Evolutionary conservation across 2,329 filamentous ascomycete genomes (phyloP), one percentile per base, ranked within the genome.

Genomic region (Chrysosporium keratinophilum): DNA sequence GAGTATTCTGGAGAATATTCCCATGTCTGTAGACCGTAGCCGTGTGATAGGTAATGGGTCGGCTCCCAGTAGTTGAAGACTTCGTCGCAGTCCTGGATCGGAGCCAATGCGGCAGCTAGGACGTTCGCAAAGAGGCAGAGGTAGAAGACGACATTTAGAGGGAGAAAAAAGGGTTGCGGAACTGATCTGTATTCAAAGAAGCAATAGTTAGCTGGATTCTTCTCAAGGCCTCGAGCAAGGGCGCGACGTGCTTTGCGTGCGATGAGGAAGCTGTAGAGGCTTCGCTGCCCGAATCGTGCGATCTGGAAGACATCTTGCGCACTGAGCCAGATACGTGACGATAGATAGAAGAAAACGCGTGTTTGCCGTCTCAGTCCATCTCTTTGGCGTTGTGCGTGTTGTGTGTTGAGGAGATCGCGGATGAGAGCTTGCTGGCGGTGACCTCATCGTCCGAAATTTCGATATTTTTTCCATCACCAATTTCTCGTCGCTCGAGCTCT

Each of bases 11-110:
- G 93, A 0, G 91, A 95, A 71, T 97, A 98, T 70, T 98, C 93
- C 93, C 93, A 98, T 1, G 93, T 98, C 73, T 98, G 90, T 49
- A 96, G 77, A 39, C 91, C 93, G 65, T 95, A 91, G 62, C 88
- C 87, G 74, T 96, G 89, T 56, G 83, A 85, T 28, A 98, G 79
- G 70, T 96, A 98, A 70, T 98, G 93, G 0, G 90, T 83, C 0
- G 93, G 91, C 64, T 98, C 93, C 89, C 91, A 98, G 75, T 95
- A 98, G 69, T 98, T 98, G 78, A 95, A 98, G 10, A 91, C 91
- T 74, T 98, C 93, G 64, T 98, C 93, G 67, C 93, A 98, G 70
- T 98, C 93, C 68, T 96, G 90, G 60, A 98, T 95, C 0, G 93
- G 93, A 1, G 89, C 84, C 67, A 84, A 91, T 33, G 85, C 64